These are phyloP conservation scores for Geum urbanum DNA, from an alignment of 306 rosid genomes.

Conservation along the genomic window DNA sequence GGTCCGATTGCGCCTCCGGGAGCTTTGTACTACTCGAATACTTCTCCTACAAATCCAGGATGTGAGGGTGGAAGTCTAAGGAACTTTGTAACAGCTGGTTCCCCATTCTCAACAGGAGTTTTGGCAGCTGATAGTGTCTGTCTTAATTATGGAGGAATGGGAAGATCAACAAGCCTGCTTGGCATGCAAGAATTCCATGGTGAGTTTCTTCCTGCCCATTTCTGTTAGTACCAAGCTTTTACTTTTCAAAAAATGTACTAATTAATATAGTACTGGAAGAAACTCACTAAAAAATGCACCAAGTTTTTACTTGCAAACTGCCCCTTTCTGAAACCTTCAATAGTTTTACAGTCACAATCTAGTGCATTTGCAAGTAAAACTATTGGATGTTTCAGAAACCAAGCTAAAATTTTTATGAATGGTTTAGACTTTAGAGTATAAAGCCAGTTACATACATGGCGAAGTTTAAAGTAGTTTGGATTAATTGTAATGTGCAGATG, in stretches of 20 bases:
- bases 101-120: conserved; percentile 72
- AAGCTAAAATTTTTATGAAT: not conserved
- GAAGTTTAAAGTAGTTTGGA: not conserved
- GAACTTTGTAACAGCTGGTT: conserved; percentile 37
- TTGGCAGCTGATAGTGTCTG: conserved; percentile 59
- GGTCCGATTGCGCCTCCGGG: conserved; percentile 76
- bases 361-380: not conserved
- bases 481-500: conserved; percentile 36
- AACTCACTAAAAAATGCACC: no score
- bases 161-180: conserved; percentile 31
- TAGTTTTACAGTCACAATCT: not conserved
- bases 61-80: conserved; percentile 38
- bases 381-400: not conserved
- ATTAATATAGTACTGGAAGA: no score
- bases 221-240: conserved; percentile 37
- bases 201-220: conserved; percentile 40
- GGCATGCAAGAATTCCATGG: conserved; percentile 44
- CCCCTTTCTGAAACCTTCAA: no score
- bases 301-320: no score
- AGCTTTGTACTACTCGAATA: conserved; percentile 37
- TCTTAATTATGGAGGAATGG: conserved; percentile 34
- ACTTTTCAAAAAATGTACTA: not conserved
- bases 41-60: conserved; percentile 42
- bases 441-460: not conserved
- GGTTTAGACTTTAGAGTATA: no score